Percentiles rank a stretch among this genome's conserved stretches.
Evolutionary conservation across 2,329 filamentous ascomycete genomes (phyloP).

Genomic region (Ophiocordyceps camponoti-saundersi): DNA sequence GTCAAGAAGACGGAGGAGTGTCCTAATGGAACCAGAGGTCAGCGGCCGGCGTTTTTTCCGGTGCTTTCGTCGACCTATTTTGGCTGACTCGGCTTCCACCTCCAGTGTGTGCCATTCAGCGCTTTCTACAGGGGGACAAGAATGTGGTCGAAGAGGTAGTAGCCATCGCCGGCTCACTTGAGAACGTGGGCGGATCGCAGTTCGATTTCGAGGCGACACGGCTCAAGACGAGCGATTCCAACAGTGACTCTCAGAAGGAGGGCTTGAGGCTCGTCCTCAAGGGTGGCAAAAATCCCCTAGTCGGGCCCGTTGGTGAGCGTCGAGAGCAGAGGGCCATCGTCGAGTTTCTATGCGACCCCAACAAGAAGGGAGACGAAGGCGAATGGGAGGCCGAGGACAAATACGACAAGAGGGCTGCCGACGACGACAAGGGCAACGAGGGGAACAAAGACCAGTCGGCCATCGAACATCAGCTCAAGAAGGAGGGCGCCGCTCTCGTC

Average conservation of each 20-base stretch:
- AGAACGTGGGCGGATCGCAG: slow-evolving; percentile 34
- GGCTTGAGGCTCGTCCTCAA: slow-evolving; percentile 55
- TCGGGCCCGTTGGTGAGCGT: slow-evolving; percentile 31
- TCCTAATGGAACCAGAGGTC: slow-evolving; percentile 51
- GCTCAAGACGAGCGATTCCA: slow-evolving; percentile 46
- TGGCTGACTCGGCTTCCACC: background rate
- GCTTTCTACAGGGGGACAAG: slow-evolving; percentile 30
- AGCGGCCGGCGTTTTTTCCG: slow-evolving; percentile 4
- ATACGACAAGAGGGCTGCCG: slow-evolving; percentile 9
- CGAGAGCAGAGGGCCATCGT: slow-evolving; percentile 59
- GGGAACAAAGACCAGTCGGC: slow-evolving; percentile 17
- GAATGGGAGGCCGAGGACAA: slow-evolving; percentile 41
- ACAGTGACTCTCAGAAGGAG: slow-evolving; percentile 48
- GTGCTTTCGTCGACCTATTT: background rate
- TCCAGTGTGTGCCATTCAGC: slow-evolving; percentile 60
- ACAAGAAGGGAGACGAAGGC: slow-evolving; percentile 57
- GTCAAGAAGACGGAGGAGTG: slow-evolving; percentile 42
- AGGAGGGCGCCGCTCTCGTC: slow-evolving; percentile 46
- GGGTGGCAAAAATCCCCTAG: slow-evolving; percentile 36
- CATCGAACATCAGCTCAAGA: slow-evolving; percentile 34
- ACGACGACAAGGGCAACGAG: slow-evolving; percentile 20
- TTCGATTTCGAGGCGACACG: slow-evolving; percentile 51
- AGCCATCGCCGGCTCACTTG: slow-evolving; percentile 59
- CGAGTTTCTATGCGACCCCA: slow-evolving; percentile 66
- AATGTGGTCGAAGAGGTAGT: slow-evolving; percentile 40